A percentile compares a stretch with the other conserved stretches of the same genome.
Conservation (phyloP, 2,329 filamentous ascomycete genomes). For the Pseudofabraea citricarpa region DNA sequence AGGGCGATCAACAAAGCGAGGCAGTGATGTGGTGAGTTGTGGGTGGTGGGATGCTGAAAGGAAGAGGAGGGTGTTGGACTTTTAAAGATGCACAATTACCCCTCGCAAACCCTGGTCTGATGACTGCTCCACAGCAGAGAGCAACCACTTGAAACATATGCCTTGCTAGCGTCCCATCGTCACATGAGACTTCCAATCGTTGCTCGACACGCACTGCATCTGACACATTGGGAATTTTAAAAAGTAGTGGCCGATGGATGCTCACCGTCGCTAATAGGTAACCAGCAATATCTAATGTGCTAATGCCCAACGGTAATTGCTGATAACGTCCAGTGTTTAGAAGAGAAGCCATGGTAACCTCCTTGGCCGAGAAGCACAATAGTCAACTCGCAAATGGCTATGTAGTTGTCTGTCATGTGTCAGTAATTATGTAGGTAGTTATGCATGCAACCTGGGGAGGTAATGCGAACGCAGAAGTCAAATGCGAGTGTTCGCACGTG, state of each 20-base stretch:
- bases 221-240: constrained; percentile 14
- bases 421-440: no score
- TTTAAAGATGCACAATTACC: constrained; percentile 2
- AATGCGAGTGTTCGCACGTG: not conserved
- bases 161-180: constrained; percentile 18
- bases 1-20: no score
- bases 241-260: constrained; percentile 2
- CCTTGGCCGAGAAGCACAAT: no score
- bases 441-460: not conserved
- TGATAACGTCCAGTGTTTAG: no score
- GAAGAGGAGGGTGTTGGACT: not conserved
- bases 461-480: not conserved
- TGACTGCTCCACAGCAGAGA: constrained; percentile 6
- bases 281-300: no score
- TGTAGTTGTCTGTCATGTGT: no score
- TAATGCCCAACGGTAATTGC: no score
- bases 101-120: not conserved
- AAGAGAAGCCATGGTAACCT: no score
- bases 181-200: constrained; percentile 19
- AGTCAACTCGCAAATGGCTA: no score
- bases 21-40: not conserved
- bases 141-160: constrained; percentile 11
- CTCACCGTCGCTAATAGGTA: constrained; percentile 18
- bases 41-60: no score
- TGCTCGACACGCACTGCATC: constrained; percentile 19